Conservation (phyloP, 2,329 filamentous ascomycete species). For the Fonsecaea monophora region DNA sequence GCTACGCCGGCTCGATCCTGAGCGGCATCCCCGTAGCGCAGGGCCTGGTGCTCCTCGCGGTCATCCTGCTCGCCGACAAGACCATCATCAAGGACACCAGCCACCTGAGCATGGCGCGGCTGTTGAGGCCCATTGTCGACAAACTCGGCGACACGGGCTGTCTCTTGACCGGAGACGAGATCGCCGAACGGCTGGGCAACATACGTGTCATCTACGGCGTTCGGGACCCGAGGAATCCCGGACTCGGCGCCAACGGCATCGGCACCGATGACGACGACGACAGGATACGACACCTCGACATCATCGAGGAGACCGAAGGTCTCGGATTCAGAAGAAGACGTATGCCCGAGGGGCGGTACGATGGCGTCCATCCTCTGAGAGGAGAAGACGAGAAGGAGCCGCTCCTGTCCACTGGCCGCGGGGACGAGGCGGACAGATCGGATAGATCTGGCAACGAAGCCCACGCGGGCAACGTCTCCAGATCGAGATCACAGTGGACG, state of each 20-base stretch:
- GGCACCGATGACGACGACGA: slow-evolving; percentile 4
- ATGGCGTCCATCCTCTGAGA: slow-evolving; percentile 13
- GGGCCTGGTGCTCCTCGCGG: slow-evolving; percentile 26
- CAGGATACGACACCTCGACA: slow-evolving; percentile 22
- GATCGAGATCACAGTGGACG: neutral
- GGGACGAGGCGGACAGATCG: neutral
- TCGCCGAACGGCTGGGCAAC: slow-evolving; percentile 35
- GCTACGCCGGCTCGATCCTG: slow-evolving; percentile 27
- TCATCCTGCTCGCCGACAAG: slow-evolving; percentile 32
- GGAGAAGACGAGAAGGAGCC: slow-evolving; percentile 12
- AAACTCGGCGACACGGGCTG: slow-evolving; percentile 33
- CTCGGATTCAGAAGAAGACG: slow-evolving; percentile 18
- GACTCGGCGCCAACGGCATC: neutral
- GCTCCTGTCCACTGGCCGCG: neutral
- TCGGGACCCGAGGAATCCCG: slow-evolving; percentile 31
- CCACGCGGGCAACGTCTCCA: neutral
- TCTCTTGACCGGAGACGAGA: slow-evolving; percentile 36
- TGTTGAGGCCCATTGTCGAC: slow-evolving; percentile 34
- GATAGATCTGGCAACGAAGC: neutral
- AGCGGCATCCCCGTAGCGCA: slow-evolving; percentile 33
- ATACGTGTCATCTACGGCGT: slow-evolving; percentile 37
- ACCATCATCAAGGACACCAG: slow-evolving; percentile 37
- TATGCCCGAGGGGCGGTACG: slow-evolving; percentile 30
- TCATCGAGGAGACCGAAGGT: slow-evolving; percentile 29
- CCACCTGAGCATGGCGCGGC: slow-evolving; percentile 30